Percentiles rank a stretch among this genome's conserved stretches.
Evolutionary conservation across 108 stramenopile species (phyloP).

Genomic region (Bacterosira constricta): DNA sequence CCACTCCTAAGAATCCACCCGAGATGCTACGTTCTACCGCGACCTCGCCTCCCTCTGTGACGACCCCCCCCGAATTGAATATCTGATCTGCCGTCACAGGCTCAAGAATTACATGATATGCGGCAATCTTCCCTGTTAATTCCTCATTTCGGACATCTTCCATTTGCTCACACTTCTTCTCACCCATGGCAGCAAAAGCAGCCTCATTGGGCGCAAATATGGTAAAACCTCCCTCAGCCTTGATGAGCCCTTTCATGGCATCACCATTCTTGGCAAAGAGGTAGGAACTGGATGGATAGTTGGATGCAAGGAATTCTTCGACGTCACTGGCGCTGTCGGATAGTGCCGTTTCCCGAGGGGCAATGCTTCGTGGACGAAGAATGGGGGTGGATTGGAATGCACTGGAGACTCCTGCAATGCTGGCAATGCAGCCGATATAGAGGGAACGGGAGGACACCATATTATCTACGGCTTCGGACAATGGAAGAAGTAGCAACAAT

Average conservation of each 20-base stretch:
- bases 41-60: constrained; percentile 71
- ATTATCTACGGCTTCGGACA: not conserved
- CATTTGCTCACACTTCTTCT: constrained; percentile 60
- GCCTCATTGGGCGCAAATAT: constrained; percentile 74
- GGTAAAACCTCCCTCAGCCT: constrained; percentile 58
- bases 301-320: constrained; percentile 22
- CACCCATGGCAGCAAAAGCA: constrained; percentile 67
- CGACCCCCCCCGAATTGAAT: constrained; percentile 64
- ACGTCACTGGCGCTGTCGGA: constrained; percentile 25
- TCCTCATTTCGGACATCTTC: constrained; percentile 77
- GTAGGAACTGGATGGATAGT: constrained; percentile 23
- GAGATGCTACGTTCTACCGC: constrained; percentile 58
- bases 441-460: not conserved
- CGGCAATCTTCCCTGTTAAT: constrained; percentile 64
- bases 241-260: constrained; percentile 40
- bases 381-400: not conserved
- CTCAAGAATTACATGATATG: constrained; percentile 73
- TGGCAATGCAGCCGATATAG: not conserved
- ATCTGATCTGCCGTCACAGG: constrained; percentile 60
- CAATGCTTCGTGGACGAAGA: not conserved
- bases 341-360: not conserved
- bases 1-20: constrained; percentile 78
- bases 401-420: not conserved
- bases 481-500: too few relatives aligned
- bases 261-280: constrained; percentile 34